Conservation (phyloP, 805 yeast species). For the Jamesozyma gamospora region DNA sequence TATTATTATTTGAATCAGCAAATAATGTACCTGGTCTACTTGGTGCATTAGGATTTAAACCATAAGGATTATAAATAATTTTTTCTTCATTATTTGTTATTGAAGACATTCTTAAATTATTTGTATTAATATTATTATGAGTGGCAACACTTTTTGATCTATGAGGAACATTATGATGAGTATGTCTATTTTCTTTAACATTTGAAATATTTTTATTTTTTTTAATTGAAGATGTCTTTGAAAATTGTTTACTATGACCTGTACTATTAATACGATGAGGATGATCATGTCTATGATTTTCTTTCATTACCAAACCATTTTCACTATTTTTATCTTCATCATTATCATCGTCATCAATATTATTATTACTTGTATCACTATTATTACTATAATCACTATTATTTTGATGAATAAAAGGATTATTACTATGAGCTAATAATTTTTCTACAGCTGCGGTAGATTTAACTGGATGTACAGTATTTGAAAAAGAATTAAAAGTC, state of each 20-base stretch:
- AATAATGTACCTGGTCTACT: conserved; percentile 10
- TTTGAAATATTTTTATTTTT: neutral
- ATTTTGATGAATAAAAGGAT: conserved; percentile 26
- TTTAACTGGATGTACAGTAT: conserved; percentile 8
- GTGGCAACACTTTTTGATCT: conserved; percentile 9
- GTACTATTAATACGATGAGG: neutral
- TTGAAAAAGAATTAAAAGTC: neutral
- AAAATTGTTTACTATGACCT: neutral
- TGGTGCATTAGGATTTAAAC: conserved; percentile 24
- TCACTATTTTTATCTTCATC: neutral
- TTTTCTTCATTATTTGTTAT: conserved; percentile 28
- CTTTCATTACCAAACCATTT: neutral
- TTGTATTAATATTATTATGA: conserved; percentile 7
- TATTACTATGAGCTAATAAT: conserved; percentile 22
- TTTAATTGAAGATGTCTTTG: too few species aligned
- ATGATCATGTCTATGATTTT: neutral
- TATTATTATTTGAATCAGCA: conserved; percentile 6
- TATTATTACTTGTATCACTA: neutral
- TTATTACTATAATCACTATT: neutral
- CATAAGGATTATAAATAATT: conserved; percentile 54
- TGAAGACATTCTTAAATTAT: neutral
- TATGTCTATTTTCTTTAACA: conserved; percentile 3
- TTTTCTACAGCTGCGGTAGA: conserved; percentile 21
- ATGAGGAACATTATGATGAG: conserved; percentile 7
- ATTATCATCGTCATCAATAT: conserved; percentile 1